Conservation (phyloP, 2,329 filamentous ascomycete species). For the Pseudocercospora eumusae region DNA sequence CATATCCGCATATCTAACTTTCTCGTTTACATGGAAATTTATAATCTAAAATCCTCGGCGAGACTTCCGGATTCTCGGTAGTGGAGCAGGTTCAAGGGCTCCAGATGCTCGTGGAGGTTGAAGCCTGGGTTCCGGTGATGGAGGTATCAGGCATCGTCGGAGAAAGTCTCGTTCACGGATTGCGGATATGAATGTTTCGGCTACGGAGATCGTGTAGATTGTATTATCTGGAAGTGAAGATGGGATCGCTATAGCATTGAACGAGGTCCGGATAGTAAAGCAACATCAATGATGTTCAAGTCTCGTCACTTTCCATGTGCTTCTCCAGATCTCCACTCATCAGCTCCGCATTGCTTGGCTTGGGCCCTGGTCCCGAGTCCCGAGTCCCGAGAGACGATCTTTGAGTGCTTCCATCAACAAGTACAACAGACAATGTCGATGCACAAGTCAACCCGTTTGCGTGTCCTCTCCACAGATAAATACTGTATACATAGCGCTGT, state of each 20-base stretch:
- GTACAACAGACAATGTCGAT: not conserved
- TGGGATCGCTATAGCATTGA: not conserved
- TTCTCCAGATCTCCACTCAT: conserved; percentile 4
- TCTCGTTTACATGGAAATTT: not conserved
- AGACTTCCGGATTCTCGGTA: not conserved
- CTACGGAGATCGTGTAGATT: not conserved
- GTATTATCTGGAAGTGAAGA: too few species aligned
- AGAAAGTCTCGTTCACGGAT: not conserved
- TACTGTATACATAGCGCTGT: not conserved
- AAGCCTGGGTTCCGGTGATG: not conserved
- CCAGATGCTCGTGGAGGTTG: not conserved
- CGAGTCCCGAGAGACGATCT: too few species aligned
- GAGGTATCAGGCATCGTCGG: not conserved
- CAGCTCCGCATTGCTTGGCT: conserved; percentile 3
- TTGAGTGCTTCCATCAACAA: not conserved
- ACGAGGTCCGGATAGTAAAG: not conserved
- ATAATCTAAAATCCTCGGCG: not conserved
- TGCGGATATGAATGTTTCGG: not conserved
- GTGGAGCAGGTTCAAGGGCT: not conserved
- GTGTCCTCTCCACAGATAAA: not conserved
- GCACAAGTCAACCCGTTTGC: not conserved
- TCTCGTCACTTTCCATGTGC: conserved; percentile 2
- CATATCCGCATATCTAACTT: not conserved
- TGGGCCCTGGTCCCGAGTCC: not conserved
- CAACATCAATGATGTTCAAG: too few species aligned